Evolutionary conservation across 1,284 basidiomycete species (phyloP).

Genomic region (Naganishia sp.): DNA sequence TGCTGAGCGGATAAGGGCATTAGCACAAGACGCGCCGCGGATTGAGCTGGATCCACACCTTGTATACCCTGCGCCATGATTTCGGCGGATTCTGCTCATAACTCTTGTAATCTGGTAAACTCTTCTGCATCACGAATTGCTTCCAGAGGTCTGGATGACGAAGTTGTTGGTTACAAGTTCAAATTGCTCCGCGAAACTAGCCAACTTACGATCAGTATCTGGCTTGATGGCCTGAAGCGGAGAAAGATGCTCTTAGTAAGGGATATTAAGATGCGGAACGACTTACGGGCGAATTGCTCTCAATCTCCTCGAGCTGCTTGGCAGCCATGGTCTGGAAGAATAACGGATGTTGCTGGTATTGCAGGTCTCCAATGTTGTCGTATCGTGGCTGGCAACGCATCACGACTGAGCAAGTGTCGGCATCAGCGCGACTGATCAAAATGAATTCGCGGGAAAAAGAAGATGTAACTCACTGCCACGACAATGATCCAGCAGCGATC

Average conservation of each 20-base stretch:
- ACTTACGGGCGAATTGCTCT: conserved; percentile 30
- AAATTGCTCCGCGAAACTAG: not conserved
- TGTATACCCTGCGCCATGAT: conserved; percentile 32
- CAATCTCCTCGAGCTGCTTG: conserved; percentile 30
- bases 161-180: not conserved
- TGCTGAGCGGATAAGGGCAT: not conserved
- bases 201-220: conserved; percentile 32
- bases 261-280: not conserved
- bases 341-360: conserved; percentile 33
- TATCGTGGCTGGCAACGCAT: conserved; percentile 31
- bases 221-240: conserved; percentile 13
- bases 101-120: conserved; percentile 17
- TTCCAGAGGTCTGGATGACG: conserved; percentile 29
- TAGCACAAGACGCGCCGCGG: not conserved
- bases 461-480: conserved; percentile 21
- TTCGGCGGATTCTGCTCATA: conserved; percentile 12
- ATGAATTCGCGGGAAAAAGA: not conserved
- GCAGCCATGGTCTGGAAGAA: conserved; percentile 32
- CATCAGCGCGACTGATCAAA: not conserved
- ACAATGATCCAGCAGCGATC: conserved; percentile 28
- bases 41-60: conserved; percentile 1
- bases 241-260: not conserved
- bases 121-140: conserved; percentile 29
- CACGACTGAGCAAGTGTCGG: not conserved
- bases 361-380: conserved; percentile 30